Base-by-base conservation (phyloP, 2,329 filamentous ascomycete genomes). In the Paecilomyces sp. region DNA sequence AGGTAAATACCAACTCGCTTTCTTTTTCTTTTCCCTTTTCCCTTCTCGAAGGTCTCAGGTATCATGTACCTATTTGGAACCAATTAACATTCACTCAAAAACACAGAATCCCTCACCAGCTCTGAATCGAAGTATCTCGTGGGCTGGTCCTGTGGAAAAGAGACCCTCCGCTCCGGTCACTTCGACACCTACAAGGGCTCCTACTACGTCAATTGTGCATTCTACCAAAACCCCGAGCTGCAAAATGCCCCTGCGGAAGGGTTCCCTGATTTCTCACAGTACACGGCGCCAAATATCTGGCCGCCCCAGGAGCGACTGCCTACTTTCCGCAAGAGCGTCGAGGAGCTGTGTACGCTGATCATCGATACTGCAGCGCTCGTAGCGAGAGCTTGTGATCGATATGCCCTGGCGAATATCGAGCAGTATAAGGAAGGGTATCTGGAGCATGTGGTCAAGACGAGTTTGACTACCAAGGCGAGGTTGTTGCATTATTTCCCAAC, bases 211-310 rank as follows among this genome's bases (percentile, higher is more conserved):
- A 86, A 87, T 67, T 85, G 82, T 66, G 80, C 81, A 12, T 85
- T 85, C 68, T 79, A 80, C 67, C 74, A 78, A 36, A 67, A 76
- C 55, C 64, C 72, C 6, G 58, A 64, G 0, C 64, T 79, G 2
- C 69, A 78, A 31, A 72, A 68, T 50, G 72, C 74, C 4, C 73
- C 76, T 0, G 71, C 70, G 36, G 70, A 71, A 15, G 65, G 66
- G 13, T 76, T 71, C 60, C 68, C 75, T 1, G 74, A 88, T 60
- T 90, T 96, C 68, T 87, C 91, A 2, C 92, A 96, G 75, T 97
- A 97, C 74, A 89, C 94, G 0, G 88, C 89, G 4, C 87, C 90
- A 0, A 97, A 97, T 72, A 82, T 96, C 60, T 99, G 94, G 94
- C 94, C 93, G 0, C 74, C 79, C 0, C 81, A 87, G 55, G 74